A percentile compares a stretch with the other conserved stretches of the same genome.
These are phyloP conservation scores for Tremellales sp. DNA, from an alignment of 1,284 basidiomycete species.

Conservation along the genomic window DNA sequence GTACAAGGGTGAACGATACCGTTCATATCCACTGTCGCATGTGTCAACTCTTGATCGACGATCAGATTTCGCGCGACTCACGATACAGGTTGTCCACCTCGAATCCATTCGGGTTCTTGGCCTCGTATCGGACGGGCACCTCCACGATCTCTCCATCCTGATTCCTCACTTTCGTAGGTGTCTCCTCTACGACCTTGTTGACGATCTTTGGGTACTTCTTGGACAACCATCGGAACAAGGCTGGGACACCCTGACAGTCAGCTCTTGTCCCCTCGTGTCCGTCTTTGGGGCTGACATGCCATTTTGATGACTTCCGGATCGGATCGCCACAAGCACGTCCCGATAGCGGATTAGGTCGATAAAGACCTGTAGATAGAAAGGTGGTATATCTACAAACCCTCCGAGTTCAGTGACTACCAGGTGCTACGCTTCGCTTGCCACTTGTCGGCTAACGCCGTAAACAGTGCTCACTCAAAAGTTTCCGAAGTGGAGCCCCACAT, in stretches of 20 bases:
- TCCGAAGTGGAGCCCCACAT: background rate
- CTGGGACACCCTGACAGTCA: constrained; percentile 74
- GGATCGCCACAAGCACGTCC: no score
- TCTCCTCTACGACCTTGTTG: constrained; percentile 74
- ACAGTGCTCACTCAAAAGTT: background rate
- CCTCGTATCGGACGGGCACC: constrained; percentile 76
- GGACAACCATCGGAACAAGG: constrained; percentile 86
- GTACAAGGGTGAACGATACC: constrained; percentile 91
- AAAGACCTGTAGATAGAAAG: no score
- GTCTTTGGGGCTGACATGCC: no score
- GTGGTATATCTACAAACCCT: no score
- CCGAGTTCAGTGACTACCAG: no score
- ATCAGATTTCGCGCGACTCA: constrained; percentile 45
- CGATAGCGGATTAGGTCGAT: no score
- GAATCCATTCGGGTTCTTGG: constrained; percentile 88
- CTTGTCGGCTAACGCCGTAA: background rate
- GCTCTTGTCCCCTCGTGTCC: no score
- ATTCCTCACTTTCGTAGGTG: constrained; percentile 60
- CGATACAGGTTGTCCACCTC: constrained; percentile 97
- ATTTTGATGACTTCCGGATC: no score
- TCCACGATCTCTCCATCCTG: constrained; percentile 63
- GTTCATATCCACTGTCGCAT: constrained; percentile 51
- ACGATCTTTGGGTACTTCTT: constrained; percentile 97
- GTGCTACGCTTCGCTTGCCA: no score
- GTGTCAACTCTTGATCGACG: background rate